Percentiles rank a stretch among this genome's conserved stretches.
These are phyloP conservation scores for Astragalus glycyphyllos DNA, from an alignment of 306 rosid genomes.

Conservation along the genomic window DNA sequence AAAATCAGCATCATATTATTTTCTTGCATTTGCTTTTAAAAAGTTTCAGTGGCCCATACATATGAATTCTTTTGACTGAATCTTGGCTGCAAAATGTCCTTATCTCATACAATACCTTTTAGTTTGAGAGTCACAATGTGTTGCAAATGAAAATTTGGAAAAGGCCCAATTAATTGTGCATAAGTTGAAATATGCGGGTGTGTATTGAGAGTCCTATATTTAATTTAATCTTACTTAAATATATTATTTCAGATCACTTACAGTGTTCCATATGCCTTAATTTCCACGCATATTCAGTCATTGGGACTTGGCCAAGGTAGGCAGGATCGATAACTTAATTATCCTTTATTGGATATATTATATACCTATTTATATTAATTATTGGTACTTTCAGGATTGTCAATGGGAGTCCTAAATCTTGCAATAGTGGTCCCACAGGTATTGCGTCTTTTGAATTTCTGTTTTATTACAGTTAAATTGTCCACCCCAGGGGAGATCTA, in stretches of 20 bases:
- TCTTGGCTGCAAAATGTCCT: slow-evolving; percentile 1
- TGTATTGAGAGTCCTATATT: slow-evolving; percentile 25
- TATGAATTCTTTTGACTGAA: slow-evolving; percentile 14
- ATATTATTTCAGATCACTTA: slow-evolving; percentile 82
- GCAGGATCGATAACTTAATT: slow-evolving; percentile 28
- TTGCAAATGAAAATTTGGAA: slow-evolving; percentile 36
- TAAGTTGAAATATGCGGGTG: slow-evolving; percentile 2
- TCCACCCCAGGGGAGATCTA: background rate
- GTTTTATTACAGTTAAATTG: background rate
- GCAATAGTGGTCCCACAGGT: slow-evolving; percentile 95
- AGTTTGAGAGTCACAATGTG: slow-evolving; percentile 6
- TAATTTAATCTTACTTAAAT: slow-evolving; percentile 37
- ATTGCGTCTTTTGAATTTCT: slow-evolving; percentile 40
- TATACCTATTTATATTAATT: slow-evolving; percentile 39
- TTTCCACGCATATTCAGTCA: slow-evolving; percentile 79
- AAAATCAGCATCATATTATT: background rate
- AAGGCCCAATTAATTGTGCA: background rate
- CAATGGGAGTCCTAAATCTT: slow-evolving; percentile 93
- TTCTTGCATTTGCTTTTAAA: slow-evolving; percentile 27
- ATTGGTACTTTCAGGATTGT: slow-evolving; percentile 73
- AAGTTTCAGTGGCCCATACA: slow-evolving; percentile 5
- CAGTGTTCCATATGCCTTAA: slow-evolving; percentile 91
- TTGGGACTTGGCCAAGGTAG: slow-evolving; percentile 95
- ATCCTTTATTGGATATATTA: slow-evolving; percentile 33
- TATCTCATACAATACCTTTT: slow-evolving; percentile 21